Evolutionary conservation across 2,329 filamentous ascomycete genomes (phyloP).

Genomic region (Rhynchosporium secalis): DNA sequence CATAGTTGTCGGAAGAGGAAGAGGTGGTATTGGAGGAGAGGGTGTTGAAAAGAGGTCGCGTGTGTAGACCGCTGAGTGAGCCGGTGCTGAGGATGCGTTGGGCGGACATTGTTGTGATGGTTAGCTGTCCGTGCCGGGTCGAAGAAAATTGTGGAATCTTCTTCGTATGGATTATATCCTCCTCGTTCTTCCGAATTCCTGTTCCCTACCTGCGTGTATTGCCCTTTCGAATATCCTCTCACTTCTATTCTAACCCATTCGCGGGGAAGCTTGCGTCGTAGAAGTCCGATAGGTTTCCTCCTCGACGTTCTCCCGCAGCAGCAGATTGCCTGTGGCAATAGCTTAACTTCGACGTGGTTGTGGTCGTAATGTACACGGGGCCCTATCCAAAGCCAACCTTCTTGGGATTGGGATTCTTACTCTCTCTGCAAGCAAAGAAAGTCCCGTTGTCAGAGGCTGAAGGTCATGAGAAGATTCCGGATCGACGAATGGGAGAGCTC

Average conservation of each 20-base stretch:
- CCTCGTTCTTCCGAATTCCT: not conserved
- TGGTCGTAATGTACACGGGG: not conserved
- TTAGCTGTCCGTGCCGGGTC: conserved; percentile 5
- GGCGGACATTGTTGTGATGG: conserved; percentile 12
- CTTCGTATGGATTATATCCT: not conserved
- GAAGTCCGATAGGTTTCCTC: not conserved
- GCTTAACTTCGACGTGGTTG: not conserved
- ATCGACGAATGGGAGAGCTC: conserved; percentile 5
- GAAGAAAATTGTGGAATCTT: not conserved
- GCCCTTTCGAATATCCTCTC: not conserved
- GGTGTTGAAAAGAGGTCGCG: conserved; percentile 40
- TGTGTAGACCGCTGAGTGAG: conserved; percentile 60
- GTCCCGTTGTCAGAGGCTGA: conserved; percentile 6
- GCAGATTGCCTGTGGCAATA: not conserved
- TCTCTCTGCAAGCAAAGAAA: not conserved
- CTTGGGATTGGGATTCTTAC: not conserved
- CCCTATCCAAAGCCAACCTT: not conserved
- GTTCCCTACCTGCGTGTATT: not conserved
- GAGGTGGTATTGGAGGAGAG: not conserved
- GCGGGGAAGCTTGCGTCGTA: not conserved
- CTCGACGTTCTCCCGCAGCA: not conserved
- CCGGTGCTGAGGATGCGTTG: conserved; percentile 49
- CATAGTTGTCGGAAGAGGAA: conserved; percentile 30
- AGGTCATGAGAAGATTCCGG: not conserved
- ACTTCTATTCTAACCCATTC: not conserved